Evolutionary conservation across 176 grass and related monocot genomes (phyloP), one percentile per base, ranked within the genome.

Genomic region (Oryza punctata): DNA sequence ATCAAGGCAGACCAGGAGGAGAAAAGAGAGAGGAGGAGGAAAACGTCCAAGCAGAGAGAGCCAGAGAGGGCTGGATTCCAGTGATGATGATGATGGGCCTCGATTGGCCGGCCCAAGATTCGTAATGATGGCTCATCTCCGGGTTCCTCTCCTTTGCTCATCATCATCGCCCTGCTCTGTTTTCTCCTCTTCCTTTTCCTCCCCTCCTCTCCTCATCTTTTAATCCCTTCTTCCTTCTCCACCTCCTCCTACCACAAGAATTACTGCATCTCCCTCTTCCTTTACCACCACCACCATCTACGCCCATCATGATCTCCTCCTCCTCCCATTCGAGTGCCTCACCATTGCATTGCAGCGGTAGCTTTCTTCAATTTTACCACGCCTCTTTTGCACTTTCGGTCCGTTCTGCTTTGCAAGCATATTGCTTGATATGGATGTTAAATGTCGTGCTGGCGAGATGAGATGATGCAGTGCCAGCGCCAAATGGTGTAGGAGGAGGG

Each of bases 101-200:
- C 70, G 71, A 73, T 73, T 46, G 44, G 85, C 71, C 87, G 94
- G 91, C 94, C 91, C 79, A 88, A 94, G 94, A 97, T 94, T 91
- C 89, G 89, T 84, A 94, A 97, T 97, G 87, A 97, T 97, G 87
- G 65, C 50, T 87, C 50, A 1, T 77, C 27, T 12, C 28, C 66
- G 85, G 72, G 85, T 87, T 87, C 85, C 68, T 69, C 71, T 29
- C 25, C 43, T 49, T 7, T 9, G 35, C 35, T 81, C 78, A 77
- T 87, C 85, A 82, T 87, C 85, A 82, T 82, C 85, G 78, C 85
- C 85, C 15, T 29, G 23, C 76, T 21, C 44, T 6, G 13, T 72
- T 61, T 41, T 40, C 29, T 52, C 41, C 3, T 16, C 32, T 3
- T 1, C 30, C 10, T 26, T 40, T 72, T 54, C 46, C 10, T 19